A percentile compares a stretch with the other conserved stretches of the same genome.
Conservation (phyloP, 148 eudicot species). For the Dianthus caryophyllus region DNA sequence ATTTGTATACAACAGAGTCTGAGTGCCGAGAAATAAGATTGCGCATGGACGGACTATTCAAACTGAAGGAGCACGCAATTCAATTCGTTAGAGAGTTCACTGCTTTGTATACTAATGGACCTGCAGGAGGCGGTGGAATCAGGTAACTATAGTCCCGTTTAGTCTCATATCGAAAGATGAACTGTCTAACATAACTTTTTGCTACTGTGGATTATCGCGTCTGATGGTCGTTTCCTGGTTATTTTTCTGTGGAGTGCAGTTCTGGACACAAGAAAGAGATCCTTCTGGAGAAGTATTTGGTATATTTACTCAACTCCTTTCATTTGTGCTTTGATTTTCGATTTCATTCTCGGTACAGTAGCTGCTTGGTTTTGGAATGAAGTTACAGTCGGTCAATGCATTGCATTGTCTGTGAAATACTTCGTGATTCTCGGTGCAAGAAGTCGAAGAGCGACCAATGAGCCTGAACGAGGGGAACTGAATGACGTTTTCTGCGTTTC, state of each 20-base stretch:
- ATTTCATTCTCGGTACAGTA: neutral
- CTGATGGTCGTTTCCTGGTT: constrained; percentile 14
- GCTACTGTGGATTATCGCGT: neutral
- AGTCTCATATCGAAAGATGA: too few relatives aligned
- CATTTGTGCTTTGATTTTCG: constrained; percentile 8
- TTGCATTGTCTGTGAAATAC: too few relatives aligned
- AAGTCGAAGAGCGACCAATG: too few relatives aligned
- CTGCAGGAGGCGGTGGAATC: constrained; percentile 97
- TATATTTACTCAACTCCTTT: constrained; percentile 33
- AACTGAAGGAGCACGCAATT: constrained; percentile 61
- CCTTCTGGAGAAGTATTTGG: constrained; percentile 64
- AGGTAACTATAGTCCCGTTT: constrained; percentile 36
- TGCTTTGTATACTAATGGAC: constrained; percentile 95
- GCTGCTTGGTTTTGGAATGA: neutral
- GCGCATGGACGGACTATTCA: constrained; percentile 91
- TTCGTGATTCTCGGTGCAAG: too few relatives aligned
- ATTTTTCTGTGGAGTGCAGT: constrained; percentile 46
- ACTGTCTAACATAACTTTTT: too few relatives aligned
- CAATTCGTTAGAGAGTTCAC: constrained; percentile 67
- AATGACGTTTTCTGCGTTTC: too few relatives aligned
- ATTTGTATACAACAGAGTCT: constrained; percentile 20
- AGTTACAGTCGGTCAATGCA: too few relatives aligned
- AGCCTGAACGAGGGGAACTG: too few relatives aligned
- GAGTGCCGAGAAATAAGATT: constrained; percentile 64
- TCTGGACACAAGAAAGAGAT: constrained; percentile 84